A percentile compares a stretch with the other conserved stretches of the same genome.
Conservation (phyloP, 108 stramenopile genomes). For the Cyclotella kingstonii region DNA sequence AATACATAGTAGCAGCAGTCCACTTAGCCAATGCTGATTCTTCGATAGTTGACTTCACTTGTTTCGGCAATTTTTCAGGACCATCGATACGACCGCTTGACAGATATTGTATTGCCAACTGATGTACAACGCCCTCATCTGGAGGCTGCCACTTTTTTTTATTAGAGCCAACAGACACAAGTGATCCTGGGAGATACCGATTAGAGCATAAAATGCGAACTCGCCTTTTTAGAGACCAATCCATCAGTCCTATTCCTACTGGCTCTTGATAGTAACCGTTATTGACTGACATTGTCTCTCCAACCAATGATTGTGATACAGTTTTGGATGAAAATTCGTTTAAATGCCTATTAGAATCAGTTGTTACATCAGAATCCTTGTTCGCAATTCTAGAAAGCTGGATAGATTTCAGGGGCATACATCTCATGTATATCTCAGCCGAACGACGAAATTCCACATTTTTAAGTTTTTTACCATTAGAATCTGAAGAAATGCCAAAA, state of each 20-base stretch:
- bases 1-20: constrained; percentile 42
- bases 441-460: constrained; percentile 5
- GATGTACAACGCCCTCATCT: constrained; percentile 26
- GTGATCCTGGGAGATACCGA: constrained; percentile 22
- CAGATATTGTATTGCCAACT: constrained; percentile 22
- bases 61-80: too few relatives aligned
- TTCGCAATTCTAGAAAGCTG: background rate
- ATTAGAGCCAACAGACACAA: constrained; percentile 1
- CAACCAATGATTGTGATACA: too few relatives aligned
- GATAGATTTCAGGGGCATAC: background rate
- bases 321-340: too few relatives aligned
- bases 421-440: constrained; percentile 1
- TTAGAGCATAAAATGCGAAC: constrained; percentile 27
- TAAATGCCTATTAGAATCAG: too few relatives aligned
- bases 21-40: constrained; percentile 28
- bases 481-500: background rate
- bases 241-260: constrained; percentile 22
- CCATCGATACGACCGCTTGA: background rate
- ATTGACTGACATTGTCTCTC: constrained; percentile 11
- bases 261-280: constrained; percentile 13
- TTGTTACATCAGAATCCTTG: background rate
- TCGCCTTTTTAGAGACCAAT: constrained; percentile 47
- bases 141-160: background rate
- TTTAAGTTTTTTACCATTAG: background rate
- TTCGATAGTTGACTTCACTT: constrained; percentile 16